phyloP scores from a whole-genome alignment of 495 filamentous ascomycete genomes.

The Lichenothelia convexa region DNA sequence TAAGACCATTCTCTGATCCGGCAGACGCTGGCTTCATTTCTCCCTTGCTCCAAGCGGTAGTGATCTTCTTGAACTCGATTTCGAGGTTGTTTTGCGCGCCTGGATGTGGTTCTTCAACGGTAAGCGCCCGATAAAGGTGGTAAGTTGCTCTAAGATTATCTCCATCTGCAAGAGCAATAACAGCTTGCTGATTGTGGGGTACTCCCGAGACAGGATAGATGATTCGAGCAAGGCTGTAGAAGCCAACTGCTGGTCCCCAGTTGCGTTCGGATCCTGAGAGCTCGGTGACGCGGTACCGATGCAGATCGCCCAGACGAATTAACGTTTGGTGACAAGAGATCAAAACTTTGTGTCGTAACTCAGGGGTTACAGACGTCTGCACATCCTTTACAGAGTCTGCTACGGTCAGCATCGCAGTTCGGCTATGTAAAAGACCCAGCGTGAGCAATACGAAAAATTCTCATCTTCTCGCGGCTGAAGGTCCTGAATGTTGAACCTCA shows the following conservation, averaged over 20 bases:
- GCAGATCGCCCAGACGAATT: constrained; percentile 76
- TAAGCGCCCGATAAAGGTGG: constrained; percentile 69
- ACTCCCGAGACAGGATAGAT: constrained; percentile 62
- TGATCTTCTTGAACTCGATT: constrained; percentile 59
- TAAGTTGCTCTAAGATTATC: constrained; percentile 73
- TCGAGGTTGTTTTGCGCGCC: constrained; percentile 57
- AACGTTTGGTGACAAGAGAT: constrained; percentile 67
- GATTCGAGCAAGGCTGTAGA: constrained; percentile 65
- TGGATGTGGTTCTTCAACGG: constrained; percentile 52
- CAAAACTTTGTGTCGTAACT: constrained; percentile 38
- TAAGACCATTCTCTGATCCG: constrained; percentile 29
- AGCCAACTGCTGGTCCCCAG: constrained; percentile 65
- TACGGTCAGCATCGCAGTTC: constrained; percentile 29
- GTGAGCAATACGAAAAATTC: too few relatives aligned
- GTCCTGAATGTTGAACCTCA: too few relatives aligned
- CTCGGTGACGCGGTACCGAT: constrained; percentile 70
- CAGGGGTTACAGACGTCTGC: constrained; percentile 24
- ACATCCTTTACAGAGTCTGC: too few relatives aligned
- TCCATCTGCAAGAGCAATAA: constrained; percentile 56
- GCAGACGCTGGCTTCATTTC: constrained; percentile 29
- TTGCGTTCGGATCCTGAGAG: constrained; percentile 43
- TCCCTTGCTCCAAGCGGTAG: constrained; percentile 38
- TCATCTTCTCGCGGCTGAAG: too few relatives aligned
- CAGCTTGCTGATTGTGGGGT: constrained; percentile 75
- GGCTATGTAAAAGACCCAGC: too few relatives aligned